These are phyloP conservation scores for Candida pini DNA, from an alignment of 805 yeast species.

Conservation along the genomic window DNA sequence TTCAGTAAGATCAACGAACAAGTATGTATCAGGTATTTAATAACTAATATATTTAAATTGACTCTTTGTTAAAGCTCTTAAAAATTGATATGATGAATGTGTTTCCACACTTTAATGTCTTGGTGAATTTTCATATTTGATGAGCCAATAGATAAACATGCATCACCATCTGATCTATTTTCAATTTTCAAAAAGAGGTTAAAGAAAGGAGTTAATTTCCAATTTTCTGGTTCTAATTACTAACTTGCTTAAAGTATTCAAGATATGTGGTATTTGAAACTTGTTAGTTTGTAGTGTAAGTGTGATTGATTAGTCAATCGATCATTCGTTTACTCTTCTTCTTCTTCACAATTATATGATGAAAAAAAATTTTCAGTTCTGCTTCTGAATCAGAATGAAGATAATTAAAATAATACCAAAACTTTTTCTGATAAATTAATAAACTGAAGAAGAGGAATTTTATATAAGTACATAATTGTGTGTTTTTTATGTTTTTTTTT, in stretches of 20 bases:
- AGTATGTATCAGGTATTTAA: too few relatives aligned
- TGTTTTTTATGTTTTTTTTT: too few relatives aligned
- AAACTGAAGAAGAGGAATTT: background rate
- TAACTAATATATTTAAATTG: background rate
- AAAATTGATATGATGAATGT: slow-evolving; percentile 34
- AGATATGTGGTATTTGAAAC: background rate
- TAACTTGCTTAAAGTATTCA: background rate
- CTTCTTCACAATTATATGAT: slow-evolving; percentile 41
- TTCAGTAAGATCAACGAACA: too few relatives aligned
- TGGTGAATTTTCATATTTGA: too few relatives aligned
- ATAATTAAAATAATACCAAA: slow-evolving; percentile 80
- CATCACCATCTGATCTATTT: slow-evolving; percentile 88
- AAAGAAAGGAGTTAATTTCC: too few relatives aligned
- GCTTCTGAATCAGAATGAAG: slow-evolving; percentile 79
- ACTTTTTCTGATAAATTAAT: slow-evolving; percentile 38
- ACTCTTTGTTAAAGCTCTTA: slow-evolving; percentile 2
- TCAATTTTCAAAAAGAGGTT: too few relatives aligned
- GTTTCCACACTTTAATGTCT: slow-evolving; percentile 28
- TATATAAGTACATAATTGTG: too few relatives aligned
- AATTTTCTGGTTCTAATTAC: background rate
- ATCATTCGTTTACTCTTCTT: background rate
- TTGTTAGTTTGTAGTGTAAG: slow-evolving; percentile 4
- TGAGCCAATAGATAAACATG: slow-evolving; percentile 84
- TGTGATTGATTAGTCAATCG: too few relatives aligned
- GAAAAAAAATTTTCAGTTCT: slow-evolving; percentile 80